Evolutionary conservation across 495 filamentous ascomycete genomes (phyloP), one percentile per base, ranked within the genome.

Genomic region (Aspergillus ostianus): DNA sequence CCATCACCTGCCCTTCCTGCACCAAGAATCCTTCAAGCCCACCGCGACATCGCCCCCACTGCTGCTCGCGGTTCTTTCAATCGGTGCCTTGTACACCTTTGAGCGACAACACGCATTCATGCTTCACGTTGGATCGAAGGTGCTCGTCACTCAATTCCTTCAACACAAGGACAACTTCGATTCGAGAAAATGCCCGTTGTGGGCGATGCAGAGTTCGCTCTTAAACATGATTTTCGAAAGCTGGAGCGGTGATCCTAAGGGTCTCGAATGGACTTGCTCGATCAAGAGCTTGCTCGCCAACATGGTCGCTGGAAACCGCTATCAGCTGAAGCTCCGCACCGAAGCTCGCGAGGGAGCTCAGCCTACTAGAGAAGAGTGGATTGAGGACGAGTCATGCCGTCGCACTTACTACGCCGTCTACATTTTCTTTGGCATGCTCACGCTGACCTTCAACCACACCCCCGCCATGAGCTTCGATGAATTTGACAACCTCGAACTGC

Each of bases 161-260:
- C 93, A 96, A 74, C 93, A 96, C 77, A 95, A 96, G 77, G 93
- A 97, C 70, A 97, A 95, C 75, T 97, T 97, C 74, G 95, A 92
- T 81, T 98, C 94, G n/a, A 85, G 92, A 55, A 98, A 97, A 72
- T 98, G 94, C 68, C 94, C 94, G 7, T 77, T 98, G 29, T 98
- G 93, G 92, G 91, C 92, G 44, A 98, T 98, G 90, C 94, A 98
- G 70, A 90, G 90, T 71, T 92, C 91, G 15, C 79, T 98, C 53
- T 80, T 98, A 50, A 98, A 98, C 80, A 98, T 97, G 94, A 89
- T 96, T 64, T 98, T 98, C 73, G 94, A 96, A 44, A 97, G 93
- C 81, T 98, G 94, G 94, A 98, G 95, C 70, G 94, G 94, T 61
- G 94, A 98, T 70, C 85, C 94, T 15, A 98, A 98, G 76, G 95